phyloP scores from a whole-genome alignment of 768 basidiomycete genomes.

The Nidularia pulvinata region DNA sequence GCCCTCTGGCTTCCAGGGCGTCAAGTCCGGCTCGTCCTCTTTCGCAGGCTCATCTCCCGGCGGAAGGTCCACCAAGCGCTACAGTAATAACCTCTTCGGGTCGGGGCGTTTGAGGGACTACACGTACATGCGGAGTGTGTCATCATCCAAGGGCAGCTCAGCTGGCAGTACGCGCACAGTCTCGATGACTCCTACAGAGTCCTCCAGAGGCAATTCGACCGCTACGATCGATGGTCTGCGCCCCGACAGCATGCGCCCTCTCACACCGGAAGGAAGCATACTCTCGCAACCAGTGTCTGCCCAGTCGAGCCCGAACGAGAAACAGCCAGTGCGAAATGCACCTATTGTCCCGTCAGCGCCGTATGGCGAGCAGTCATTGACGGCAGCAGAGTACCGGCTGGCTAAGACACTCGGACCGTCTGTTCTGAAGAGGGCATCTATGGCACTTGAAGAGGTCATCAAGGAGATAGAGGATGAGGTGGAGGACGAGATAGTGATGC shows the following conservation, averaged over 20 bases:
- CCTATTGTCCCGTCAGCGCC: slow-evolving; percentile 34
- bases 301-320: slow-evolving; percentile 37
- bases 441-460: slow-evolving; percentile 76
- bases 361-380: slow-evolving; percentile 31
- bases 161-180: slow-evolving; percentile 40
- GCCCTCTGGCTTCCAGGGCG: slow-evolving; percentile 25
- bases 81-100: slow-evolving; percentile 87
- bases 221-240: slow-evolving; percentile 38
- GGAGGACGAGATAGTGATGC: slow-evolving; percentile 79
- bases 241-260: slow-evolving; percentile 47
- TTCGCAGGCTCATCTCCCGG: slow-evolving; percentile 41
- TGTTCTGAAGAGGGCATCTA: slow-evolving; percentile 61
- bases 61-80: slow-evolving; percentile 60
- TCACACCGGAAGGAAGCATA: slow-evolving; percentile 53
- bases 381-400: slow-evolving; percentile 42
- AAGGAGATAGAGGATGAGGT: slow-evolving; percentile 76
- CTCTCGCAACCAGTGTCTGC: slow-evolving; percentile 32
- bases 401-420: slow-evolving; percentile 51
- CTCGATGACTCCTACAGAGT: slow-evolving; percentile 51
- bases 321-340: slow-evolving; percentile 38
- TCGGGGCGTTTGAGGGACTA: slow-evolving; percentile 81
- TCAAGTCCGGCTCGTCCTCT: slow-evolving; percentile 29
- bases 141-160: slow-evolving; percentile 36
- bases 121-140: slow-evolving; percentile 59
- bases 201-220: slow-evolving; percentile 31